These are phyloP conservation scores for Tausonia pullulans DNA, from an alignment of 1,284 basidiomycete genomes.

Conservation along the genomic window DNA sequence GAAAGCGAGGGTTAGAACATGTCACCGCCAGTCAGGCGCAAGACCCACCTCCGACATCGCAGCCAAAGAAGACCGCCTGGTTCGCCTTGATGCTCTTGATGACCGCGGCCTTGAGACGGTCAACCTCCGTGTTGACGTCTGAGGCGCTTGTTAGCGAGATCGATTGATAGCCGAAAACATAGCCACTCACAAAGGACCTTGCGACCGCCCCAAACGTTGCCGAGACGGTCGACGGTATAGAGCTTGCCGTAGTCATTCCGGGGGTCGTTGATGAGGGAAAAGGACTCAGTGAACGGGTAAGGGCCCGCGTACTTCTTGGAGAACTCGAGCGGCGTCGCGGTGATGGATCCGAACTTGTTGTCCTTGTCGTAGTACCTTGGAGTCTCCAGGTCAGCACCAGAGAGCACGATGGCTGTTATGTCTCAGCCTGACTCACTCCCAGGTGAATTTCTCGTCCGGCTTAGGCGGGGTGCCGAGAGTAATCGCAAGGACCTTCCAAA, in stretches of 20 bases:
- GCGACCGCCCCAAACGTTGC: conserved; percentile 79
- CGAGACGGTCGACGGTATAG: conserved; percentile 87
- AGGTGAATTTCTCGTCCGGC: conserved; percentile 60
- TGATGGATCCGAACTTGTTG: conserved; percentile 51
- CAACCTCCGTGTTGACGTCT: conserved; percentile 78
- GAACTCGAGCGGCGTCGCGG: neutral
- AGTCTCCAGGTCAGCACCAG: no score
- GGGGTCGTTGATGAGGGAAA: conserved; percentile 92
- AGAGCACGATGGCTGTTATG: no score
- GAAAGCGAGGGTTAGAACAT: conserved; percentile 19
- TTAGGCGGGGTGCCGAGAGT: conserved; percentile 71
- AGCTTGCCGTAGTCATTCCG: conserved; percentile 69
- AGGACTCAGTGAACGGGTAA: conserved; percentile 44
- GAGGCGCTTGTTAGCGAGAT: neutral
- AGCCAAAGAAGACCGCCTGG: conserved; percentile 88
- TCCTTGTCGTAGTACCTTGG: conserved; percentile 58
- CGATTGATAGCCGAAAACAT: conserved; percentile 38
- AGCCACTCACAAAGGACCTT: conserved; percentile 43
- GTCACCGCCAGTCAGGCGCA: neutral
- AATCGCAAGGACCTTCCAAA: conserved; percentile 70
- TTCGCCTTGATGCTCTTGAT: conserved; percentile 80
- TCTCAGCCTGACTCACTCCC: conserved; percentile 42
- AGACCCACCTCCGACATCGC: conserved; percentile 40
- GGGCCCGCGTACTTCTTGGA: conserved; percentile 36
- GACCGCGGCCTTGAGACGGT: conserved; percentile 66